These are phyloP conservation scores for Phaffomyces antillensis DNA, from an alignment of 805 yeast species.

Conservation along the genomic window DNA sequence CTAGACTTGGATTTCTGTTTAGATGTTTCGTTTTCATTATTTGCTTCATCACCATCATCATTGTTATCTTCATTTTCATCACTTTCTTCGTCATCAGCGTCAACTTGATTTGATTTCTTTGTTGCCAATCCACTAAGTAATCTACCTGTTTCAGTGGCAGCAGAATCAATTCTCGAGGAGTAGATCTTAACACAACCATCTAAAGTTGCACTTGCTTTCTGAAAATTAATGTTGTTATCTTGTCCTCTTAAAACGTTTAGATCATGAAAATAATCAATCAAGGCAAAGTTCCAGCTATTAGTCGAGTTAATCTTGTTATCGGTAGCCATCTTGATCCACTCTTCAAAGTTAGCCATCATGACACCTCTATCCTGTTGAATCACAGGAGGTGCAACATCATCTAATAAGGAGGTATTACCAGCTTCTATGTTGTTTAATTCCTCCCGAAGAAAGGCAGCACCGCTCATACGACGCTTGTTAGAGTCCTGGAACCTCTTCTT, in stretches of 20 bases:
- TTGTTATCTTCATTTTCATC: slow-evolving; percentile 12
- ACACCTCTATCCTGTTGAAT: slow-evolving; percentile 28
- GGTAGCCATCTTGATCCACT: slow-evolving; percentile 25
- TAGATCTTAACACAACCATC: slow-evolving; percentile 95
- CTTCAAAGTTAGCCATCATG: slow-evolving; percentile 34
- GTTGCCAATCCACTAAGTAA: slow-evolving; percentile 68
- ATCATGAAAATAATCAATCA: slow-evolving; percentile 88
- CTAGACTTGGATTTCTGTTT: slow-evolving; percentile 25
- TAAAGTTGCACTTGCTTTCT: slow-evolving; percentile 81
- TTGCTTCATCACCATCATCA: not conserved
- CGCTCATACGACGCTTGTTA: slow-evolving; percentile 23
- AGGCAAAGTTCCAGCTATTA: slow-evolving; percentile 85
- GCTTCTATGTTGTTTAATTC: slow-evolving; percentile 18
- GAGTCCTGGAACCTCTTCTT: slow-evolving; percentile 22
- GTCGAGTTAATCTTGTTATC: slow-evolving; percentile 62
- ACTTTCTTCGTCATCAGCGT: slow-evolving; percentile 21
- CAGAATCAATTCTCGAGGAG: slow-evolving; percentile 88
- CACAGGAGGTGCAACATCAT: slow-evolving; percentile 13
- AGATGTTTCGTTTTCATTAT: slow-evolving; percentile 3
- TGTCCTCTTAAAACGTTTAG: slow-evolving; percentile 67
- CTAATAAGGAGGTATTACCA: slow-evolving; percentile 15
- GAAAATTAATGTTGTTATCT: slow-evolving; percentile 75
- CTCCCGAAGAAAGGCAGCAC: slow-evolving; percentile 26
- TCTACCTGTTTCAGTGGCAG: slow-evolving; percentile 83
- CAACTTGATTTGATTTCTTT: slow-evolving; percentile 21